Evolutionary conservation across 257 asterid genomes (phyloP), one percentile per base, ranked within the genome.

Genomic region (Jacaranda mimosifolia): DNA sequence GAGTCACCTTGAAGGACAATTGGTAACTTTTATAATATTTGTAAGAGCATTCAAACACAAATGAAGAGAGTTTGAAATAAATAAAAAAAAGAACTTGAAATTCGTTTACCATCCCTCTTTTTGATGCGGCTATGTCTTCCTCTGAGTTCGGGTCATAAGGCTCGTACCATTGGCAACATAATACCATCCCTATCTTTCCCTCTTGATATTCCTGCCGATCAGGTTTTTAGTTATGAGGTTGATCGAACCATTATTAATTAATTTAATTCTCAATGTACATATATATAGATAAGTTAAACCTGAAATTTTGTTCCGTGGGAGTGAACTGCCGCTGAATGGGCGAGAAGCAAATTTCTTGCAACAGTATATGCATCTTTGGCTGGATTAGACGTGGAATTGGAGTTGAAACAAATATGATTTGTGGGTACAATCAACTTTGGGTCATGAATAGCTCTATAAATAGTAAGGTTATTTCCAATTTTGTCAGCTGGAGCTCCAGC

Each of bases 131-230:
- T n/a, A 76, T 49, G 14, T 83, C 84, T 36, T 76, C 78, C 10
- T 4, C n/a, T 2, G 79, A 74, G 26, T 52, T 72, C 52, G 18
- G 71, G n/a, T 79, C 71, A 13, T 45, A 72, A 53, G 93, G 91
- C 76, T 85, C 89, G 66, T 56, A 83, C 93, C 91, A 89, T 40
- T 85, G 79, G 38, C 82, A 57, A 53, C 83, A 81, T 3, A 87
- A 57, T n/a, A 86, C 82, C 1, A 89, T 87, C 18, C 94, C 90
- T n/a, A 85, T 87, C 68, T 85, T 72, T 7, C 91, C 94, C 63
- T 81, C 81, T 78, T 89, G 94, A 60, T 32, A 60, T 63, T 43
- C 83, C 90, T 87, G 74, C 7, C 3, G 8, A 43, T 26, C 32
- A 26, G 2, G 32, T 26, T 26, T 26, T 26, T 2, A 26, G 32